These are phyloP conservation scores for Apophysomyces variabilis DNA, from an alignment of 371 early-diverging fungal species.

Conservation along the genomic window DNA sequence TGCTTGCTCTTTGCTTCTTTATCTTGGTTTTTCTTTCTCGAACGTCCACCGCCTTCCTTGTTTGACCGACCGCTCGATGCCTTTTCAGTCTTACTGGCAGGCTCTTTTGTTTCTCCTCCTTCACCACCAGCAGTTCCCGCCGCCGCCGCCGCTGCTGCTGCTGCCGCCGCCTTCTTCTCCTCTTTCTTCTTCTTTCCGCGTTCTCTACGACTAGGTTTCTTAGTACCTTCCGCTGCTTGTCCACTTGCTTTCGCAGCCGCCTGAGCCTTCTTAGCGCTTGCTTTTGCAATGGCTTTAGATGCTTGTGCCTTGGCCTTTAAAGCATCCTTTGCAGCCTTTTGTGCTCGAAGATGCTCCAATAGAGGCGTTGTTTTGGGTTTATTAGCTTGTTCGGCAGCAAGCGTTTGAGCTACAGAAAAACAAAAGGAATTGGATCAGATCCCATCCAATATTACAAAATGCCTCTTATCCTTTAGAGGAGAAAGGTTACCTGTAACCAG, in stretches of 20 bases:
- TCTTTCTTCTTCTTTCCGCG: slow-evolving; percentile 36
- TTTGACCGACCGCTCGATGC: not conserved
- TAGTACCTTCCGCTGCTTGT: slow-evolving; percentile 19
- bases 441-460: not conserved
- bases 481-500: slow-evolving; percentile 43
- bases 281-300: slow-evolving; percentile 50
- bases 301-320: slow-evolving; percentile 58
- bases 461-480: too few relatives aligned
- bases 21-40: slow-evolving; percentile 7
- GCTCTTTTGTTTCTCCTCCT: slow-evolving; percentile 3
- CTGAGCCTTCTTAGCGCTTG: slow-evolving; percentile 19
- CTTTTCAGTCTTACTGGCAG: not conserved
- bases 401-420: slow-evolving; percentile 37
- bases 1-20: slow-evolving; percentile 8
- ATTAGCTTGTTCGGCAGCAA: slow-evolving; percentile 52
- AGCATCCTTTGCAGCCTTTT: slow-evolving; percentile 67
- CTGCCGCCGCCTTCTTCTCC: slow-evolving; percentile 36
- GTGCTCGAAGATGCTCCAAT: slow-evolving; percentile 77
- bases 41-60: not conserved
- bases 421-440: not conserved
- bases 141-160: not conserved
- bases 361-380: slow-evolving; percentile 73
- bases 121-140: slow-evolving; percentile 8
- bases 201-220: slow-evolving; percentile 37
- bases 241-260: slow-evolving; percentile 14